Base-by-base conservation (phyloP, 495 filamentous ascomycete genomes). In the Chaetomium tenue region DNA sequence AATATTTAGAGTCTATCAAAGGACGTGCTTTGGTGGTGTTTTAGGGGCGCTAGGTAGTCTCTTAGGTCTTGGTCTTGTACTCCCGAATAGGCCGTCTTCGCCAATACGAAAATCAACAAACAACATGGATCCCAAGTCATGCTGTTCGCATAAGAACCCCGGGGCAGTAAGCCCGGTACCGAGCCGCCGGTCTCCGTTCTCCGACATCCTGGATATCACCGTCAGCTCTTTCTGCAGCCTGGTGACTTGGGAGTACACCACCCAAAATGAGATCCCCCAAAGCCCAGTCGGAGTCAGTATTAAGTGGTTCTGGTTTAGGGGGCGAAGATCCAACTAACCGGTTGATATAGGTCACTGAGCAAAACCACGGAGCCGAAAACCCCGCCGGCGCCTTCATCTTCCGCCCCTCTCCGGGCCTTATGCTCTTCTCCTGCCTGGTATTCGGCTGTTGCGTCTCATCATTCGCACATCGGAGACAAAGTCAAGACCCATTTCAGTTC, bases 391-490 rank as follows among this genome's bases (percentile, higher is more conserved):
- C n/a, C 52, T 73, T 74, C 33, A 48, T 76, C 33, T 57, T 72
- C 51, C 65, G 70, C 42, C 73, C 77, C 16, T 66, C 75, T 16
- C 73, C 79, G 16, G 71, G 62, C 28, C 63, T 78, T 50, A 77
- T 81, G 71, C 76, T 82, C 28, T 66, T 66, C 28, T 77, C 77
- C n/a, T 82, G 78, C 59, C 58, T 82, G 23, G 65, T 77, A 16
- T 69, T 81, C 20, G 81, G 79, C 23, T 82, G 77, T 58, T 76
- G 75, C 53, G 72, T 82, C 2, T 81, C 81, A 2, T 81, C 77
- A 23, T 81, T 79, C 58, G 64, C 62, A 7, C 77, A 79, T 46
- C 73, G 79, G 42, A 67, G 75, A 13, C 76, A 78, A 57, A 72
- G 72, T n/a, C 42, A 70, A 40, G 79, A 83, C 37, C 72, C 58